Evolutionary conservation across 108 stramenopile species (phyloP), one percentile per base, ranked within the genome.

Genomic region (Pseudonitzschia delicatissima): DNA sequence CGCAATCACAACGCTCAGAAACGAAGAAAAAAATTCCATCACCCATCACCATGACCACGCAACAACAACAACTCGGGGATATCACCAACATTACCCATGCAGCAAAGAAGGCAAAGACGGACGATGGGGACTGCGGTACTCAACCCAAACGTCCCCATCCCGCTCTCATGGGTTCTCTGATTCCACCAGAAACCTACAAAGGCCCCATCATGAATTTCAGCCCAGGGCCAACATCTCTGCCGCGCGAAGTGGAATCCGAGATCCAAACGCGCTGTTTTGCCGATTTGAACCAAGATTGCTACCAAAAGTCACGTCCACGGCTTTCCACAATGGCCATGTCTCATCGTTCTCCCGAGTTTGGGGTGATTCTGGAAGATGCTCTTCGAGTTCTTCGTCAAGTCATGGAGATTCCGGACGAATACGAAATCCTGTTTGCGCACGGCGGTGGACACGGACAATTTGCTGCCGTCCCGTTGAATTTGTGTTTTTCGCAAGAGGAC

Each of bases 401-500:
- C 62, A 74, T 79, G 73, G n/a, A 31, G 0, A 44, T 79, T 29
- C 78, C 78, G 1, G 45, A 65, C 28, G 55, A 73, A 15, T 74
- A 74, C 37, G 78, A 74, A 57, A 68, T 77, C 20, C 61, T 77
- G 44, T 77, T 77, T 34, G 68, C 47, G 33, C 77, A 77, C 11
- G 77, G 77, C 4, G 77, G 78, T 21, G 78, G 78, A 28, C 78
- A 79, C 59, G 78, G 78, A 3, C 78, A 79, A 51, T 79, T 79
- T 34, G 78, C 78, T 23, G 65, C 78, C 0, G 53, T 74, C 15
- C 78, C 78, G 8, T 39, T 79, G 62, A 79, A 79, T 23, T 53
- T 79, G 15, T 71, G 68, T 33, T 28, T 52, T 12, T 36, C 25
- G 31, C 23, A 15, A 15, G 49, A 66, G 5, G 55, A 69, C 5